Conservation (phyloP, 192 early-diverging fungal genomes). For the Mycoemilia scoparia region DNA sequence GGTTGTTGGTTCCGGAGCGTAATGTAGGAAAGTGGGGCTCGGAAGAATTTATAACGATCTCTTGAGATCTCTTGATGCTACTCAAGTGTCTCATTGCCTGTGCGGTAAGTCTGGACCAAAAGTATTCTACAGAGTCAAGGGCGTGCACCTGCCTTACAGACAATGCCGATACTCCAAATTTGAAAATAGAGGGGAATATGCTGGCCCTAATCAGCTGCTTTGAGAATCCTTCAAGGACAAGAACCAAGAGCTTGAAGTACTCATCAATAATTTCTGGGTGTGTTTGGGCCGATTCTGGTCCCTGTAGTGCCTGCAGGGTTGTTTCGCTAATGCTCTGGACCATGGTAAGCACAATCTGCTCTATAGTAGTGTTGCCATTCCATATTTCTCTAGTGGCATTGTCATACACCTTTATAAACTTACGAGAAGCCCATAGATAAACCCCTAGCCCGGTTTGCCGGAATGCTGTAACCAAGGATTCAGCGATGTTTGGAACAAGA, state of each 20-base stretch:
- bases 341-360: constrained; percentile 31
- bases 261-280: constrained; percentile 24
- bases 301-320: constrained; percentile 41
- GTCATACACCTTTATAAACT: constrained; percentile 45
- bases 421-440: constrained; percentile 65
- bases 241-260: constrained; percentile 20
- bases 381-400: constrained; percentile 28
- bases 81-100: no score
- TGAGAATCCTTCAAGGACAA: constrained; percentile 15
- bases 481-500: constrained; percentile 11
- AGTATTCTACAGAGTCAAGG: no score
- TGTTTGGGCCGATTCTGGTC: constrained; percentile 18
- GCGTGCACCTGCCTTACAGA: constrained; percentile 21
- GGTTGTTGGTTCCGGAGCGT: no score
- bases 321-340: constrained; percentile 44
- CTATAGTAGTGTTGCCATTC: constrained; percentile 12
- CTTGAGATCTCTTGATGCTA: no score
- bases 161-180: constrained; percentile 16
- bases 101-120: no score
- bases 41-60: no score
- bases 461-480: constrained; percentile 46
- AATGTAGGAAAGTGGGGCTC: no score
- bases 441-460: constrained; percentile 39
- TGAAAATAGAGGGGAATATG: constrained; percentile 12
- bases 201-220: constrained; percentile 7